These are phyloP conservation scores for Salinomyces thailandicus DNA, from an alignment of 2,329 filamentous ascomycete genomes.

Conservation along the genomic window DNA sequence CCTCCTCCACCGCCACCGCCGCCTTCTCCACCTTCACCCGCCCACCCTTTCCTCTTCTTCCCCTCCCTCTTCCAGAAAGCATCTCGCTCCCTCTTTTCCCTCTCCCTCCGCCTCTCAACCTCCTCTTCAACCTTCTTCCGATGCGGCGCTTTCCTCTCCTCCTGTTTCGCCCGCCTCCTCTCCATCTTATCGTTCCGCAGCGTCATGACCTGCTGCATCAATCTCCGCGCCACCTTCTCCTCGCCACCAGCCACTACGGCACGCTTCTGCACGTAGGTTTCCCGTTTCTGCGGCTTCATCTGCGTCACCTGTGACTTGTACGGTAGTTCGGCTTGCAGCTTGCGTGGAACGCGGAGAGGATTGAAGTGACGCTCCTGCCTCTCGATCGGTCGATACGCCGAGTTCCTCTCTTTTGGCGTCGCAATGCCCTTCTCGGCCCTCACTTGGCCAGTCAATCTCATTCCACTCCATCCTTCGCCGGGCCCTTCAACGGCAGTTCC, in stretches of 20 bases:
- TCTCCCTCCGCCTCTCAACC: slow-evolving; percentile 71
- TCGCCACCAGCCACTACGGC: slow-evolving; percentile 74
- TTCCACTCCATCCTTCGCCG: slow-evolving; percentile 59
- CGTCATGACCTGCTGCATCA: slow-evolving; percentile 89
- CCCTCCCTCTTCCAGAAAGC: slow-evolving; percentile 91
- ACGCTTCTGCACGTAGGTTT: slow-evolving; percentile 90
- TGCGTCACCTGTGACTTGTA: slow-evolving; percentile 84
- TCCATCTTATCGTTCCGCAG: slow-evolving; percentile 82
- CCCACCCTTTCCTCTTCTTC: slow-evolving; percentile 56
- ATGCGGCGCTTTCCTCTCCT: slow-evolving; percentile 72
- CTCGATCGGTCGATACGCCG: slow-evolving; percentile 61
- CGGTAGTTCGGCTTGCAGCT: slow-evolving; percentile 72
- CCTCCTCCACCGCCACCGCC: slow-evolving; percentile 25
- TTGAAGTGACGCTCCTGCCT: slow-evolving; percentile 42
- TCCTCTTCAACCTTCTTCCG: slow-evolving; percentile 72
- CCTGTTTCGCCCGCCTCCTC: slow-evolving; percentile 75
- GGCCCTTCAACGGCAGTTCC: slow-evolving; percentile 12
- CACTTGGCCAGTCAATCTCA: slow-evolving; percentile 90
- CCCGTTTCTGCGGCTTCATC: slow-evolving; percentile 66
- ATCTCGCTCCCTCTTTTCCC: slow-evolving; percentile 84
- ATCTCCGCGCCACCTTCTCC: slow-evolving; percentile 75
- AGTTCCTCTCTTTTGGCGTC: slow-evolving; percentile 74
- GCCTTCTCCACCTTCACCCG: slow-evolving; percentile 38
- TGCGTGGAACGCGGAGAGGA: slow-evolving; percentile 62
- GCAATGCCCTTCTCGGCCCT: slow-evolving; percentile 63